Evolutionary conservation across 106 monocot species (phyloP), one percentile per base, ranked within the genome.

Genomic region (Allium cepa): DNA sequence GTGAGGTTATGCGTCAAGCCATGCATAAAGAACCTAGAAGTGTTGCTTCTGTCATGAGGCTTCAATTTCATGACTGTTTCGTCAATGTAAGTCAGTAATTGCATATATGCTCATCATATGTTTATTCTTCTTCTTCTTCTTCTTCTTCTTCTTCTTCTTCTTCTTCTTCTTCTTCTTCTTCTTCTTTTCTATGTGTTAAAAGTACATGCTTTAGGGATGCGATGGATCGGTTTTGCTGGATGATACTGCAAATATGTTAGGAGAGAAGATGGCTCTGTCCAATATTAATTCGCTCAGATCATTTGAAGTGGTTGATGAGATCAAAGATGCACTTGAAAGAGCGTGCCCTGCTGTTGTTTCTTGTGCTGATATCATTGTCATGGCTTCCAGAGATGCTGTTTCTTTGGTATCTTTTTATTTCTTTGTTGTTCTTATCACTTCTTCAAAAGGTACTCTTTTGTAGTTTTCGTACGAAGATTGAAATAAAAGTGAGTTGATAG

Each of bases 21-120:
- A 83, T 81, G 85, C 13, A 53, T 10, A 75, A 72, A 53, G 93
- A 93, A 46, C 71, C 85, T 11, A 75, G 88, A 36, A 93, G 83
- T 65, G 77, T 62, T 8, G 93, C 93, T 50, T 93, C 93, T 60
- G 88, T 93, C 80, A 88, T 86, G 93, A 64, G 93, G 47, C 88
- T 93, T 56, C 93, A 86, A 76, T 93, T 93, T 73, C 93, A 93
- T 18, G 93, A 93, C 67, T 93, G 93, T 76, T 88, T 93, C 47
- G 90, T 94, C 27, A 90, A 87, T 55, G 94, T 90, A 76, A 36
- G 73, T 15, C 10, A 9, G 4, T 26, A 15, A 0, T 66, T 60
- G 17, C 4, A 17, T 22, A 17, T 15, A 17, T 59, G 36, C 5
- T 36, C 36, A 0, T 36, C 36, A 1, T 36, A 36, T 36, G 22